Percentiles rank a stretch among this genome's conserved stretches.
Conservation (phyloP, 2,329 filamentous ascomycete species). For the Mycogone perniciosa region DNA sequence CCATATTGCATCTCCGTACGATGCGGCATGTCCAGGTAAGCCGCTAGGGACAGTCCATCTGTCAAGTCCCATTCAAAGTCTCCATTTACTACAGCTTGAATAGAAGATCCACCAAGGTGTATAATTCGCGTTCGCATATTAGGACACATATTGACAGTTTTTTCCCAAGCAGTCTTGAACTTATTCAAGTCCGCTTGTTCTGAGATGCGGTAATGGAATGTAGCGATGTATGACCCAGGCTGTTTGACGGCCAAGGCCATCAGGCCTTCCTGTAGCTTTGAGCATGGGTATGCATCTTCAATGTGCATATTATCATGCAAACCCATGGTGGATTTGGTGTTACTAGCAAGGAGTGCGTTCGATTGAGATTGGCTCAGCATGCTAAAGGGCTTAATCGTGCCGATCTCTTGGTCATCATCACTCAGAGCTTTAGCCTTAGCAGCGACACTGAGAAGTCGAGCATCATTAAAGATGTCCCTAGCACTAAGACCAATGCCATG, state of each 20-base stretch:
- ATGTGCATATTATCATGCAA: not conserved
- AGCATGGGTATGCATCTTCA: conserved; percentile 13
- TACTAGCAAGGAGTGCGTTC: not conserved
- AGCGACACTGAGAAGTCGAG: conserved; percentile 2
- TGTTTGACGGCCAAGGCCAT: conserved; percentile 10
- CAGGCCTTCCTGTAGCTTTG: conserved; percentile 14
- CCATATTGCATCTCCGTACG: not conserved
- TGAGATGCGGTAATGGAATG: not conserved
- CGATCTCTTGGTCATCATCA: not conserved
- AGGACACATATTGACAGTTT: not conserved
- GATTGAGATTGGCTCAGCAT: not conserved
- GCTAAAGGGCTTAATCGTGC: not conserved
- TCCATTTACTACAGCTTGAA: not conserved
- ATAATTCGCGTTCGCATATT: conserved; percentile 15
- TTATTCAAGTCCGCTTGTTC: not conserved
- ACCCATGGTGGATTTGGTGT: not conserved
- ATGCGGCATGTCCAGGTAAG: not conserved
- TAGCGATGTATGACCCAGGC: conserved; percentile 5
- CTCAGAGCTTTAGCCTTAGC: not conserved
- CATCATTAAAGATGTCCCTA: conserved; percentile 13
- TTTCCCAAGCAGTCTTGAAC: conserved; percentile 13
- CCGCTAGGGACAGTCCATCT: not conserved
- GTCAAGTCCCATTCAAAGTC: not conserved
- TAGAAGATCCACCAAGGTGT: not conserved
- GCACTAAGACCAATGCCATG: conserved; percentile 6